phyloP scores from a whole-genome alignment of 2,329 filamentous ascomycete species.

The Mycosphaerella sp. region DNA sequence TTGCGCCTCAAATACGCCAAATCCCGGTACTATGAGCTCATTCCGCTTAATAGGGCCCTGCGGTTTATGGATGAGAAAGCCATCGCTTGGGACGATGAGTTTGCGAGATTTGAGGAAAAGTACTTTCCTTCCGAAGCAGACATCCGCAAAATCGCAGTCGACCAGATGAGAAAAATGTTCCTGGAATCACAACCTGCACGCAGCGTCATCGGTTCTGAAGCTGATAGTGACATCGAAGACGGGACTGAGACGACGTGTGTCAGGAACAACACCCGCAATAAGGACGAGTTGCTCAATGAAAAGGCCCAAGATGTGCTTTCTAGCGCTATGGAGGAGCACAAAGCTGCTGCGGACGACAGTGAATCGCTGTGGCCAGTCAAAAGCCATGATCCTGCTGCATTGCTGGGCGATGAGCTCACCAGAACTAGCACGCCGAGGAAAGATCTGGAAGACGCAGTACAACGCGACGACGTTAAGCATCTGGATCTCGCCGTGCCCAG shows the following conservation, averaged over 20 bases:
- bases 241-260: slow-evolving; percentile 46
- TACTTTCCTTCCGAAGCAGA: slow-evolving; percentile 95
- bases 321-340: slow-evolving; percentile 60
- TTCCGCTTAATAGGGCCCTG: slow-evolving; percentile 83
- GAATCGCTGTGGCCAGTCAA: slow-evolving; percentile 17
- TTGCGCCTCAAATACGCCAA: slow-evolving; percentile 87
- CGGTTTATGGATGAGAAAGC: slow-evolving; percentile 89
- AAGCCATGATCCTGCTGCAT: slow-evolving; percentile 15
- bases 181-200: slow-evolving; percentile 68
- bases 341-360: slow-evolving; percentile 21
- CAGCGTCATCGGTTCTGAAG: slow-evolving; percentile 23
- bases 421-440: slow-evolving; percentile 28
- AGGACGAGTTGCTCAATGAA: slow-evolving; percentile 46
- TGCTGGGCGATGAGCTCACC: slow-evolving; percentile 18
- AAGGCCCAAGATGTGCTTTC: slow-evolving; percentile 59
- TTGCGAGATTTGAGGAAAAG: slow-evolving; percentile 83
- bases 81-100: slow-evolving; percentile 85
- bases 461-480: slow-evolving; percentile 53
- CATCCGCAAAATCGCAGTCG: slow-evolving; percentile 81
- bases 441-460: slow-evolving; percentile 31
- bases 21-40: slow-evolving; percentile 94
- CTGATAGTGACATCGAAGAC: slow-evolving; percentile 36
- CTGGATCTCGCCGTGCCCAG: slow-evolving; percentile 54
- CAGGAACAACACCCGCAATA: slow-evolving; percentile 8
- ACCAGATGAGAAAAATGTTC: slow-evolving; percentile 93